Evolutionary conservation across 2,329 filamentous ascomycete species (phyloP).

Genomic region (Chaetomium globosum): DNA sequence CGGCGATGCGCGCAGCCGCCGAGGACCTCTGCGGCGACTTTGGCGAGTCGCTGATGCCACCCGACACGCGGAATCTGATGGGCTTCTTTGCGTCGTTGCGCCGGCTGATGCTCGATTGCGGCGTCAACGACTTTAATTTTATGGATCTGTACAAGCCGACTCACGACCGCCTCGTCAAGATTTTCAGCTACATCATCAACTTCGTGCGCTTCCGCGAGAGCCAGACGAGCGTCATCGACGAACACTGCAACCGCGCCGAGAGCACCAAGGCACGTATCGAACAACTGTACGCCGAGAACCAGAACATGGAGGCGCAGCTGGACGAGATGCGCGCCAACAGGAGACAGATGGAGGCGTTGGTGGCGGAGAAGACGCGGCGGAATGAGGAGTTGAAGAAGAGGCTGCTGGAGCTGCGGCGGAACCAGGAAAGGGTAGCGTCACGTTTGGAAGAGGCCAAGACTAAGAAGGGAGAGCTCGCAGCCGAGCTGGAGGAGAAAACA

Average conservation of each 20-base stretch:
- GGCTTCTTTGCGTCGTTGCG: slow-evolving; percentile 88
- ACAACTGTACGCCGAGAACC: slow-evolving; percentile 79
- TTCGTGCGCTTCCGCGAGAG: slow-evolving; percentile 96
- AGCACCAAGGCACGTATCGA: slow-evolving; percentile 86
- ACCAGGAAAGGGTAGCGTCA: slow-evolving; percentile 80
- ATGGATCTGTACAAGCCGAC: slow-evolving; percentile 89
- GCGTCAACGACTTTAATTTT: slow-evolving; percentile 91
- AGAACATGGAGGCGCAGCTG: slow-evolving; percentile 78
- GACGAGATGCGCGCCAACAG: slow-evolving; percentile 80
- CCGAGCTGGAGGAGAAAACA: slow-evolving; percentile 70
- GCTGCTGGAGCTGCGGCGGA: slow-evolving; percentile 76
- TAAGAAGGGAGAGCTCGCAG: slow-evolving; percentile 76
- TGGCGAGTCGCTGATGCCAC: slow-evolving; percentile 74
- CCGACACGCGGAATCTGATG: slow-evolving; percentile 91
- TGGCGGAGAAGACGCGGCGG: slow-evolving; percentile 79
- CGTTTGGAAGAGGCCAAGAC: slow-evolving; percentile 80
- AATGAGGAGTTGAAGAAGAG: slow-evolving; percentile 86
- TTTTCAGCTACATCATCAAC: slow-evolving; percentile 98
- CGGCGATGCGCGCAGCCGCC: slow-evolving; percentile 89
- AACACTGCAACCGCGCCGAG: slow-evolving; percentile 90
- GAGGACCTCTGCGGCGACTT: slow-evolving; percentile 85
- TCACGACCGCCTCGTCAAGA: slow-evolving; percentile 85
- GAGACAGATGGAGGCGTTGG: slow-evolving; percentile 76
- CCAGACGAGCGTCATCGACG: slow-evolving; percentile 84
- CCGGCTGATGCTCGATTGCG: slow-evolving; percentile 80